Base-by-base conservation (phyloP, 2,329 filamentous ascomycete genomes). In the Monosporascus sp. region DNA sequence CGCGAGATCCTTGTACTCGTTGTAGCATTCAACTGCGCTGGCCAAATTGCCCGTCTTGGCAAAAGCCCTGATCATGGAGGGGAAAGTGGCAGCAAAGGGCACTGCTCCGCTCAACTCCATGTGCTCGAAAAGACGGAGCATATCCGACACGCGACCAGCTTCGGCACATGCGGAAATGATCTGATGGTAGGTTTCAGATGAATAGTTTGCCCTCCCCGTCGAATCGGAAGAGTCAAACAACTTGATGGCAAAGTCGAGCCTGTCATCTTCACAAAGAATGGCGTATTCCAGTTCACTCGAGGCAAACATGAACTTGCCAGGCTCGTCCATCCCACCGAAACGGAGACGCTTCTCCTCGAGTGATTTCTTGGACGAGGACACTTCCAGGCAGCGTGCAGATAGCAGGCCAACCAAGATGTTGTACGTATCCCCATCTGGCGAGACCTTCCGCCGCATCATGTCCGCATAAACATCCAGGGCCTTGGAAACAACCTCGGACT, bases 401-500 rank as follows among this genome's bases (percentile, higher is more conserved):
- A 99, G 78, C 40, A 97, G 77, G 54, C 88, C 85, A 52, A 99
- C 88, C 19, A 99, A 78, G 37, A 91, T 91, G 66, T 91, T 85
- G 72, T 96, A 97, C 0, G 93, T 97, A 53, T 88, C 83, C 51
- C 86, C 85, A 68, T 97, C 87, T 7, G 93, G 92, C 20, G 81
- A 75, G 24, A 97, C 86, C 62, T 87, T 87, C 59, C 92, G 88
- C 60, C 87, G 85, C 62, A 96, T 84, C 94, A 99, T 97, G 68
- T 97, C 92, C 17, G 91, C 88, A 70, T 97, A 99, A 50, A 99
- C 89, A 74, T 96, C 92, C 50, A 97, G 80, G 5, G 91, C 91
- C 75, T 96, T 96, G 57, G 91, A 87, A 16, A 96, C 89, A 50
- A 94, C 85, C 73, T 95, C 88, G 51, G 88, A 87, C 70, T 86